Evolutionary conservation across 2,329 filamentous ascomycete species (phyloP), one percentile per base, ranked within the genome.

Genomic region (Drechmeria coniospora): DNA sequence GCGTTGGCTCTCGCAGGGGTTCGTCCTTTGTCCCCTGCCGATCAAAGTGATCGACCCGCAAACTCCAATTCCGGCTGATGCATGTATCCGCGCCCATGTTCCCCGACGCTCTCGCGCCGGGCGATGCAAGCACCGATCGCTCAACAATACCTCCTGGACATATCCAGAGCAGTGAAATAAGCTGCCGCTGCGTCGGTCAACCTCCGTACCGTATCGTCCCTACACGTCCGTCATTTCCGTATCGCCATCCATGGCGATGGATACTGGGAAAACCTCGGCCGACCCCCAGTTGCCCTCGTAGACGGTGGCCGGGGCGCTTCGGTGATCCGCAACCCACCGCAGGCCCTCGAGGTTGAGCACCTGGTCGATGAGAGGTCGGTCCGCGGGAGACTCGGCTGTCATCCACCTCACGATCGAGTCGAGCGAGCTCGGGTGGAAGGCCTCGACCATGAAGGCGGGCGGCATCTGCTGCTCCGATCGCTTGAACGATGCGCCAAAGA

Each of bases 201-300:
- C 11, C 25, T 25, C 17, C n/a, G 21, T 36, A 36, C 36, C 40
- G 33, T 29, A 35, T 30, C 35, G 28, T 11, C 8, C 35, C 52
- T 54, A 72, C 29, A 66, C 65, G 38, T 69, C 68, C 11, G 56
- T 69, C 68, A 74, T 74, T 44, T 70, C 67, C 4, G 65, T 68
- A 36, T 73, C 68, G 24, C 42, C 45, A 27, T 57, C 52, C n/a
- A 36, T 36, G 4, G 46, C 42, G 21, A 53, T 49, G 5, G 51
- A 51, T 13, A 54, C 50, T 5, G 51, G 41, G 18, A 58, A 46
- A 27, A 63, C 51, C 28, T 68, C 63, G n/a, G 59, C 75, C 18
- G 87, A 87, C 4, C 90, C 90, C 79, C 86, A 98, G 49, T 82
- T 90, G 36, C 90, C 90, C 56, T 98, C 90, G 42, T 80, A 98